phyloP scores from a whole-genome alignment of 257 asterid genomes.

The Mitragyna speciosa region DNA sequence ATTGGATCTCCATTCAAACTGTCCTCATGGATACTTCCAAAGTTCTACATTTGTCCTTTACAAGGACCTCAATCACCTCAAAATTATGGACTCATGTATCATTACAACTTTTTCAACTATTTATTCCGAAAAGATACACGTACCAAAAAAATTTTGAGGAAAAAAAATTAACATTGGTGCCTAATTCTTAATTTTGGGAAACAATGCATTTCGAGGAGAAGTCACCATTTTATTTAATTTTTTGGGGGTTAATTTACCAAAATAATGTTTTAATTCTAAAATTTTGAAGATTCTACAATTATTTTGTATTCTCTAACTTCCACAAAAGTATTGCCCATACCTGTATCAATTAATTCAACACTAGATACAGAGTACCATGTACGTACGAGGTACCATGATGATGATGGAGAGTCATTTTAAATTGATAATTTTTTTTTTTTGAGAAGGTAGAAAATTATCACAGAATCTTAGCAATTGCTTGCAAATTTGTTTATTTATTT shows the following conservation, averaged over 20 bases:
- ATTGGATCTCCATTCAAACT: slow-evolving; percentile 16
- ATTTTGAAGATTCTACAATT: not conserved
- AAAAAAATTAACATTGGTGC: not conserved
- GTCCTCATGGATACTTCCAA: slow-evolving; percentile 44
- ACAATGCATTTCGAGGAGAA: not conserved
- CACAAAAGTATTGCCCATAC: too few species aligned
- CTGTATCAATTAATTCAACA: too few species aligned
- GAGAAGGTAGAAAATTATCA: too few species aligned
- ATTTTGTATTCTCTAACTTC: too few species aligned
- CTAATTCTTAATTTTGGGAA: not conserved
- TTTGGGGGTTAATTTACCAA: too few species aligned
- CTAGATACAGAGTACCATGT: too few species aligned
- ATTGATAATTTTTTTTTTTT: too few species aligned
- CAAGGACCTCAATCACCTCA: not conserved
- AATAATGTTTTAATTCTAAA: not conserved
- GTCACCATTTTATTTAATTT: not conserved
- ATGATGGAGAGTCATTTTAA: too few species aligned
- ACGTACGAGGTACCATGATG: too few species aligned
- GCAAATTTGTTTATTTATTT: too few species aligned
- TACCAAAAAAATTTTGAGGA: not conserved
- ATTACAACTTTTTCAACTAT: not conserved
- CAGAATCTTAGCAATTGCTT: too few species aligned
- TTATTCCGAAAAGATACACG: not conserved
- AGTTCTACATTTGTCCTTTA: slow-evolving; percentile 38
- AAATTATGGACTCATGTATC: not conserved